phyloP scores from a whole-genome alignment of 768 basidiomycete species.

The Lentinus brumalis region DNA sequence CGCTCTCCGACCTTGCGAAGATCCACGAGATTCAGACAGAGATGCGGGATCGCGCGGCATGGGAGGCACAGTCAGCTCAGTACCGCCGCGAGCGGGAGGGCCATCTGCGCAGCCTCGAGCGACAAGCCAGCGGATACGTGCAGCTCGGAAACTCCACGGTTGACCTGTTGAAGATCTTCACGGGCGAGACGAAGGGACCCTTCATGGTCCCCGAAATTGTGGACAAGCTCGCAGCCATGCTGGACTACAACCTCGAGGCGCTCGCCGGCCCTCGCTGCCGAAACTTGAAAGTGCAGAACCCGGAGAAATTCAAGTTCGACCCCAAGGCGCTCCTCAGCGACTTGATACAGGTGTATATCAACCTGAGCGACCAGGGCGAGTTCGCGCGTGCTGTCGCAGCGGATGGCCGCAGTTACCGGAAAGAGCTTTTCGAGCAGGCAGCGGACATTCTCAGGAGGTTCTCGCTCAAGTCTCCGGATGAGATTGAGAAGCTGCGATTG shows the following conservation, averaged over 20 bases:
- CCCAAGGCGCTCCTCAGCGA: slow-evolving; percentile 82
- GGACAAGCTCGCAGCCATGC: slow-evolving; percentile 91
- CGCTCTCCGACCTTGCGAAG: slow-evolving; percentile 82
- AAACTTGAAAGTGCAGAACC: slow-evolving; percentile 82
- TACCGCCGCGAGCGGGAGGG: slow-evolving; percentile 85
- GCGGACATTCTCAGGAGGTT: slow-evolving; percentile 63
- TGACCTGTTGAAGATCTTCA: slow-evolving; percentile 89
- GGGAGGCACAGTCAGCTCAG: slow-evolving; percentile 64
- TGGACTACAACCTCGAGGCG: slow-evolving; percentile 90
- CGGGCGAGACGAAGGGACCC: slow-evolving; percentile 85
- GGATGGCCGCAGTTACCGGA: slow-evolving; percentile 92
- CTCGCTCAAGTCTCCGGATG: slow-evolving; percentile 71
- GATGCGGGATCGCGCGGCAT: slow-evolving; percentile 75
- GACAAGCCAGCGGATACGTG: slow-evolving; percentile 83
- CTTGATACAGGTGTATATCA: slow-evolving; percentile 87
- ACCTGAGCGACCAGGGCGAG: slow-evolving; percentile 75
- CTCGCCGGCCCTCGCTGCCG: slow-evolving; percentile 89
- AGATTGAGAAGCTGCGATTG: slow-evolving; percentile 66
- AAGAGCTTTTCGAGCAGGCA: slow-evolving; percentile 80
- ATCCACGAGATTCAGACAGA: slow-evolving; percentile 86
- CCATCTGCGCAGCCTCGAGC: slow-evolving; percentile 77
- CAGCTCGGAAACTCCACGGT: slow-evolving; percentile 87
- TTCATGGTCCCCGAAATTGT: slow-evolving; percentile 98
- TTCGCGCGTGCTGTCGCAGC: slow-evolving; percentile 87
- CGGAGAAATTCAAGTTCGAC: slow-evolving; percentile 87